Conservation (phyloP, 176 grass and related monocot species). For the Aegilops sharonensis region DNA sequence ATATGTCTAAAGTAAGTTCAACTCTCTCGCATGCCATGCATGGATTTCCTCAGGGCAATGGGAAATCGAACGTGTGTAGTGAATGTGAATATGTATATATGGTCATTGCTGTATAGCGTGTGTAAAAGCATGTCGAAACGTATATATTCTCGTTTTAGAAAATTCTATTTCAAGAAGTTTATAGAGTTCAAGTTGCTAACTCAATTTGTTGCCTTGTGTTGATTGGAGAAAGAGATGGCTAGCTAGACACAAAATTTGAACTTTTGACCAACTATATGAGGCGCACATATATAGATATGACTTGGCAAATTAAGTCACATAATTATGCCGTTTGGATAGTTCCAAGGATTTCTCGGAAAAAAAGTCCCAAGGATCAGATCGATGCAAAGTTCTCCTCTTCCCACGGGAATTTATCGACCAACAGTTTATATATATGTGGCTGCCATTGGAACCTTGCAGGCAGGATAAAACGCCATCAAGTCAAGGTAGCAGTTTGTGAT, state of each 20-base stretch:
- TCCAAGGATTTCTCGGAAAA: not conserved
- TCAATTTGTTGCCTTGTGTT: conserved; percentile 1
- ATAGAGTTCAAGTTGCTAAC: conserved; percentile 29
- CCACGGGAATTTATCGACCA: not conserved
- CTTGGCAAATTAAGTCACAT: not conserved
- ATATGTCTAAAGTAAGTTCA: conserved; percentile 39
- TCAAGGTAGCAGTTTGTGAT: conserved; percentile 55
- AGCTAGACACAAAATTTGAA: not conserved
- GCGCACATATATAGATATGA: not conserved
- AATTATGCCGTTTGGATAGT: conserved; percentile 15
- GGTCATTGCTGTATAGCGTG: not conserved
- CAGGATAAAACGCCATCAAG: conserved; percentile 17
- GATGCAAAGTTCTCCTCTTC: not conserved
- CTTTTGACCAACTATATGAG: not conserved
- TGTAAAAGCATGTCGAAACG: conserved; percentile 29
- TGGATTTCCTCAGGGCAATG: conserved; percentile 29
- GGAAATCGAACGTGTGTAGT: conserved; percentile 1
- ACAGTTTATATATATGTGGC: conserved; percentile 33
- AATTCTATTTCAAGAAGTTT: not conserved
- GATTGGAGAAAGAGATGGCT: not conserved
- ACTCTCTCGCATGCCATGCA: not conserved
- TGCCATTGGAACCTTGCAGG: conserved; percentile 35
- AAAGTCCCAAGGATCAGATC: not conserved
- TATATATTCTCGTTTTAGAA: not conserved
- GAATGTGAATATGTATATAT: not conserved